Conservation (phyloP, 2,329 filamentous ascomycete genomes). For the Thelonectria olida region DNA sequence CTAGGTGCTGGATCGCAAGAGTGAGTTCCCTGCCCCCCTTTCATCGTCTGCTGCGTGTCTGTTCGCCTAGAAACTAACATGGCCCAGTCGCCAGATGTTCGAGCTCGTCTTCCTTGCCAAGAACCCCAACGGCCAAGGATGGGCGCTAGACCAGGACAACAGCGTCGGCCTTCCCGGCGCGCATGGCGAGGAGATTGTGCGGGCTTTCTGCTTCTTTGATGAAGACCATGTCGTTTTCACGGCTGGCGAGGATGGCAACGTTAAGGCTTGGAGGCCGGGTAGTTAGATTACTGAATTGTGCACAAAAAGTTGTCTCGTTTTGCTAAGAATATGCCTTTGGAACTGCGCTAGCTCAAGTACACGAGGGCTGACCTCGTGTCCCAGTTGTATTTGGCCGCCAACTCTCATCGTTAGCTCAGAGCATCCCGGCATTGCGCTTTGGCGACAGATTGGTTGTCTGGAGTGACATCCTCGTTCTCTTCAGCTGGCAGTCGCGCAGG, state of each 20-base stretch:
- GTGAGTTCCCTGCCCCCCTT: slow-evolving; percentile 56
- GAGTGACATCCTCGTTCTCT: no score
- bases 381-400: no score
- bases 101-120: slow-evolving; percentile 68
- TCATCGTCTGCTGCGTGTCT: no score
- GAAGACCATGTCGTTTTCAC: slow-evolving; percentile 67
- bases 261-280: slow-evolving; percentile 63
- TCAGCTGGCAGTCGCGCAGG: no score
- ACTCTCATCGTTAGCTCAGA: no score
- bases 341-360: no score
- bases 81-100: slow-evolving; percentile 62
- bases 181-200: slow-evolving; percentile 71
- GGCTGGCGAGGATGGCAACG: slow-evolving; percentile 65
- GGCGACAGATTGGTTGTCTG: no score
- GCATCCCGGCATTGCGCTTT: no score
- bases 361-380: no score
- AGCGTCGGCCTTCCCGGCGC: slow-evolving; percentile 69
- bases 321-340: no score
- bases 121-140: slow-evolving; percentile 50
- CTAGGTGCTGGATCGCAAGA: slow-evolving; percentile 74
- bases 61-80: slow-evolving; percentile 23
- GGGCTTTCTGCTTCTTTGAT: slow-evolving; percentile 71
- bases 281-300: slow-evolving; percentile 28
- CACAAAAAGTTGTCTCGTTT: not conserved
- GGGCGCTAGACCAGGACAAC: slow-evolving; percentile 64